Conservation (phyloP, 306 rosid species). For the Medicago arabica region DNA sequence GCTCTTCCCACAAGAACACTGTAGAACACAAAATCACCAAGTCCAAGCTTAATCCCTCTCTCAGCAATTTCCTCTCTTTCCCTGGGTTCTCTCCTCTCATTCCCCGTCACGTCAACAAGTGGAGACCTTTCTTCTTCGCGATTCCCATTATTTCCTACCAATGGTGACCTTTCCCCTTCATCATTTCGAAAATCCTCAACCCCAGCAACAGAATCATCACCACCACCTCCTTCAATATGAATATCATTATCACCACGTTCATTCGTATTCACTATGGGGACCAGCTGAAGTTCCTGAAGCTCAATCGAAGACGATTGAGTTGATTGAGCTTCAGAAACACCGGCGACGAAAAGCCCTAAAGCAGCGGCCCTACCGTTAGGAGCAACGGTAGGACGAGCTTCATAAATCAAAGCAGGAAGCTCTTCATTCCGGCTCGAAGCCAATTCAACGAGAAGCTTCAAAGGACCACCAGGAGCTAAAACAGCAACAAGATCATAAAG, state of each 20-base stretch:
- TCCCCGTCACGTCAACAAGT: constrained; percentile 60
- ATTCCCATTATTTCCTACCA: constrained; percentile 46
- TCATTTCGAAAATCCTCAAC: constrained; percentile 22
- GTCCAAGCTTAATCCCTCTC: constrained; percentile 89
- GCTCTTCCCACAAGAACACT: constrained; percentile 97
- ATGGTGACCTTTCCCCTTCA: constrained; percentile 66
- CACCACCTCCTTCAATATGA: background rate
- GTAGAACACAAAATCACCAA: constrained; percentile 94
- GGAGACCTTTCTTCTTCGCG: constrained; percentile 69
- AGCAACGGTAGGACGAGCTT: constrained; percentile 80
- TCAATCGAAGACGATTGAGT: constrained; percentile 59
- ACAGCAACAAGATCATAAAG: constrained; percentile 88
- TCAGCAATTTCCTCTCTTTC: constrained; percentile 51
- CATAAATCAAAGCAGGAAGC: constrained; percentile 87
- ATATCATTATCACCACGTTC: constrained; percentile 23
- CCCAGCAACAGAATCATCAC: constrained; percentile 8
- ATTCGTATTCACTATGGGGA: constrained; percentile 39
- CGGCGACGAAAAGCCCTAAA: constrained; percentile 64
- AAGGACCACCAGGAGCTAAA: constrained; percentile 93
- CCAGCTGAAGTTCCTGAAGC: constrained; percentile 56
- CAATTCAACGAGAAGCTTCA: constrained; percentile 83
- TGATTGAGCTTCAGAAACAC: constrained; percentile 60
- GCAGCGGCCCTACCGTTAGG: constrained; percentile 43
- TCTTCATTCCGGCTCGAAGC: constrained; percentile 88
- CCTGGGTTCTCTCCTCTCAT: constrained; percentile 38